A percentile compares a stretch with the other conserved stretches of the same genome.
Evolutionary conservation across 768 basidiomycete genomes (phyloP).

Genomic region (Trametes punicea): DNA sequence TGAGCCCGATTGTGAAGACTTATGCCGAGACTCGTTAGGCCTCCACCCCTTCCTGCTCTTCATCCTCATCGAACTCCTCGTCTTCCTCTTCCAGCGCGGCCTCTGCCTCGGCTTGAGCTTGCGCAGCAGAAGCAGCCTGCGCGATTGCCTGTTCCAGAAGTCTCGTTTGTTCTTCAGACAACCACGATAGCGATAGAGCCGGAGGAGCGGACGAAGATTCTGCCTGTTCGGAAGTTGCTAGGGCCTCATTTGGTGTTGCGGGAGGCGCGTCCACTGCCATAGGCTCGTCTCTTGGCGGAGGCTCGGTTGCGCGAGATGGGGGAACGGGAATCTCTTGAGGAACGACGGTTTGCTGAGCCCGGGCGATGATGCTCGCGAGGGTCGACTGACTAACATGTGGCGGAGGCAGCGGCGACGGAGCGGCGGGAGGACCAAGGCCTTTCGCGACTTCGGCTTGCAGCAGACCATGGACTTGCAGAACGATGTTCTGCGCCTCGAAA

Average conservation of each 20-base stretch:
- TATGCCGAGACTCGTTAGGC: not conserved
- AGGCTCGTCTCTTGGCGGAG: constrained; percentile 7
- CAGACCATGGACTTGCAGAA: constrained; percentile 52
- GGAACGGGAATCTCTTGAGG: constrained; percentile 4
- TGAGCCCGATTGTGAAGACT: not conserved
- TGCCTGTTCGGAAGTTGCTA: constrained; percentile 7
- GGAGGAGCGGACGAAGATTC: constrained; percentile 22
- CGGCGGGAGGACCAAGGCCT: constrained; percentile 39
- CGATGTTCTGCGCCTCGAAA: constrained; percentile 46
- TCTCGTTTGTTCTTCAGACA: constrained; percentile 70
- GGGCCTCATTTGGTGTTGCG: constrained; percentile 4
- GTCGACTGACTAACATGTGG: constrained; percentile 61
- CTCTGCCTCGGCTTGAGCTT: constrained; percentile 76
- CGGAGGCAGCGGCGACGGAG: constrained; percentile 27
- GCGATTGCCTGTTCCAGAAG: constrained; percentile 72
- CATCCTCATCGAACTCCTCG: constrained; percentile 42
- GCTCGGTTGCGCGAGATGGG: not conserved
- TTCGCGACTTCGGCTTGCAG: constrained; percentile 57
- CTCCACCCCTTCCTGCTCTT: constrained; percentile 32
- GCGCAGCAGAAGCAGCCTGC: constrained; percentile 69
- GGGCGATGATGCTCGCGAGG: constrained; percentile 67
- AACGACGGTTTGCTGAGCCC: constrained; percentile 52
- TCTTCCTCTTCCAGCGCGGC: constrained; percentile 73
- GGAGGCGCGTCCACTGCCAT: constrained; percentile 3
- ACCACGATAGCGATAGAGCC: constrained; percentile 61